phyloP scores from a whole-genome alignment of 2,329 filamentous ascomycete species.

The Diaporthe vaccinii region DNA sequence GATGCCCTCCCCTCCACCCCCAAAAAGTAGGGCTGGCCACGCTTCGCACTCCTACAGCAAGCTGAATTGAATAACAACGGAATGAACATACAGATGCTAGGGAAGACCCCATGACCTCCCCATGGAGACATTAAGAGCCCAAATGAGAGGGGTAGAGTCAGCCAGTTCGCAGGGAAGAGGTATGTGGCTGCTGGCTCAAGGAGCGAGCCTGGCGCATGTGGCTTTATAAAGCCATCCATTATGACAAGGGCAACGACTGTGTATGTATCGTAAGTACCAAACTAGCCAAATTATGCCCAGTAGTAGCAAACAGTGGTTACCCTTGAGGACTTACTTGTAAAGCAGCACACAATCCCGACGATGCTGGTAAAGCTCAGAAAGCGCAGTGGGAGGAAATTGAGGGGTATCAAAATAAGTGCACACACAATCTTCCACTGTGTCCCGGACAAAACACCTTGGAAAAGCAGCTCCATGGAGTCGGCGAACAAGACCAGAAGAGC shows the following conservation, averaged over 20 bases:
- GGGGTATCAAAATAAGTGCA: conserved; percentile 80
- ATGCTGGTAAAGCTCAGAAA: conserved; percentile 92
- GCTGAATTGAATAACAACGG: background rate
- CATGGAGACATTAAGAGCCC: conserved; percentile 87
- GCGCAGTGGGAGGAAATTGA: conserved; percentile 87
- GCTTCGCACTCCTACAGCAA: no score
- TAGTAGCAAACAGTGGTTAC: background rate
- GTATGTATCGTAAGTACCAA: background rate
- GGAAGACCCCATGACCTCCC: conserved; percentile 79
- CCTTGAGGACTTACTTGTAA: conserved; percentile 77
- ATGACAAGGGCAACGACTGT: conserved; percentile 87
- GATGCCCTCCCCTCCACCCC: background rate
- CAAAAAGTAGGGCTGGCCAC: background rate
- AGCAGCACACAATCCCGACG: conserved; percentile 90
- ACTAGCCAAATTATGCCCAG: conserved; percentile 22
- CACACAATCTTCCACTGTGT: conserved; percentile 89
- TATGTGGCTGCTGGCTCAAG: conserved; percentile 84
- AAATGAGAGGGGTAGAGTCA: conserved; percentile 87
- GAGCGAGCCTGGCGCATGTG: conserved; percentile 83
- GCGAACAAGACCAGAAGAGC: conserved; percentile 93
- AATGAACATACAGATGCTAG: conserved; percentile 68
- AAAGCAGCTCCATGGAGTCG: conserved; percentile 84
- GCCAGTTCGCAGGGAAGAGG: conserved; percentile 88
- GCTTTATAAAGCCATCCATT: conserved; percentile 88
- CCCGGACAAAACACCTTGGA: conserved; percentile 76